phyloP scores from a whole-genome alignment of 2,329 filamentous ascomycete genomes.

The Aspergillus sergii region DNA sequence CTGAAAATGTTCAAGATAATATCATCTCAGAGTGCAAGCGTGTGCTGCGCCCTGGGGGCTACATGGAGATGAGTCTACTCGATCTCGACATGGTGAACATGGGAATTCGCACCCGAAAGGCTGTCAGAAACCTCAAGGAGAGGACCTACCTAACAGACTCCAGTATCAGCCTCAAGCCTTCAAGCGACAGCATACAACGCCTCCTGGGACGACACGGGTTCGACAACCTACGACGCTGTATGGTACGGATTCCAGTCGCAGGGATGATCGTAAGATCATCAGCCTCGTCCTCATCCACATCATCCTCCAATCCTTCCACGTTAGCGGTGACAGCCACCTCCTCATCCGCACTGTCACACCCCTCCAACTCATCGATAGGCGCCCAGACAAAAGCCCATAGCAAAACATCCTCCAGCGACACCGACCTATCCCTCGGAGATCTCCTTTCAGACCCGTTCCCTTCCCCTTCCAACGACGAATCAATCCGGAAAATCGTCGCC shows the following conservation, averaged over 20 bases:
- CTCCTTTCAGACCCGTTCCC: conserved; percentile 73
- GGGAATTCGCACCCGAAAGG: conserved; percentile 49
- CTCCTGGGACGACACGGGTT: conserved; percentile 50
- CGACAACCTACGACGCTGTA: conserved; percentile 52
- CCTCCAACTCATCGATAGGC: conserved; percentile 26
- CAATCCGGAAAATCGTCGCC: conserved; percentile 89
- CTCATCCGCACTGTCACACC: conserved; percentile 27
- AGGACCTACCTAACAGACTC: conserved; percentile 46
- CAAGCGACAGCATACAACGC: conserved; percentile 51
- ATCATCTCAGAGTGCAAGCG: conserved; percentile 53
- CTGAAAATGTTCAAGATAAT: conserved; percentile 46
- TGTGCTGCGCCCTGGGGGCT: conserved; percentile 52
- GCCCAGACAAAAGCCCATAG: conserved; percentile 21
- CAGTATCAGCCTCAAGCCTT: conserved; percentile 49
- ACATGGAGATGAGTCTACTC: conserved; percentile 52
- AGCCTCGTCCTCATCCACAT: conserved; percentile 43
- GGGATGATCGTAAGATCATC: conserved; percentile 46
- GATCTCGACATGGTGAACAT: conserved; percentile 56
- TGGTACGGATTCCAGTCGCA: conserved; percentile 52
- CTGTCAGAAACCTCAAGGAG: conserved; percentile 49
- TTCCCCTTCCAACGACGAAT: conserved; percentile 73
- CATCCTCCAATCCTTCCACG: conserved; percentile 40
- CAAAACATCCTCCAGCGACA: conserved; percentile 40
- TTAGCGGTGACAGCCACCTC: conserved; percentile 28
- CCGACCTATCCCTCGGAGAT: conserved; percentile 61